phyloP scores from a whole-genome alignment of 306 rosid species.

The Chamaecrista fasciculata region DNA sequence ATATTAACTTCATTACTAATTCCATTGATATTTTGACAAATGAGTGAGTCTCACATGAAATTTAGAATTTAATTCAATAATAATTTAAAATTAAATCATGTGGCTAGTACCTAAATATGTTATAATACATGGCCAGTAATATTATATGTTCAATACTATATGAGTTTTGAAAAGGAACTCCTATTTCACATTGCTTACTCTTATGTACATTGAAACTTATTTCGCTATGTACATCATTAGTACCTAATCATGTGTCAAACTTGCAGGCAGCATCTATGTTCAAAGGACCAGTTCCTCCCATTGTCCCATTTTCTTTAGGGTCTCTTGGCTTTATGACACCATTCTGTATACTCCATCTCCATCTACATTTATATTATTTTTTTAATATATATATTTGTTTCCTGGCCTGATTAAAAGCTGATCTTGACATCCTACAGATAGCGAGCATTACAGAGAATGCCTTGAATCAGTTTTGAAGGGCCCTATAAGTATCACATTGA shows the following conservation, averaged over 20 bases:
- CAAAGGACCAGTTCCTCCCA: constrained; percentile 97
- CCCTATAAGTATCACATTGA: constrained; percentile 81
- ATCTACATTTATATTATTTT: constrained; percentile 9
- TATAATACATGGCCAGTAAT: too few relatives aligned
- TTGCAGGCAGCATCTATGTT: constrained; percentile 98
- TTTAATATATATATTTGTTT: constrained; percentile 2
- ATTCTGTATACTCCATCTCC: constrained; percentile 75
- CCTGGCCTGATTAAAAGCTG: constrained; percentile 24
- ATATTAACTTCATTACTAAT: too few relatives aligned
- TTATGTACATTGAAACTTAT: neutral
- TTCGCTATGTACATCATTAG: constrained; percentile 3
- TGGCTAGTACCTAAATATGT: too few relatives aligned
- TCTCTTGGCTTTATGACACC: constrained; percentile 98
- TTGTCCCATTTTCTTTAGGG: constrained; percentile 94
- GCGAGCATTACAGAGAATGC: constrained; percentile 74
- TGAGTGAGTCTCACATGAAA: too few relatives aligned
- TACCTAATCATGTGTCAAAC: constrained; percentile 20
- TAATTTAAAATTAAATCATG: too few relatives aligned
- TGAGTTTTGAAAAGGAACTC: too few relatives aligned
- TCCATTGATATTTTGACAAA: too few relatives aligned
- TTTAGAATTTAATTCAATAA: too few relatives aligned
- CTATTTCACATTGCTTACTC: constrained; percentile 1
- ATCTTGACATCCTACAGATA: constrained; percentile 77
- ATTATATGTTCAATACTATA: too few relatives aligned
- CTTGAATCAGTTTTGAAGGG: constrained; percentile 81